These are phyloP conservation scores for Neopestalotiopsis sp. DNA, from an alignment of 2,329 filamentous ascomycete genomes.

Conservation along the genomic window DNA sequence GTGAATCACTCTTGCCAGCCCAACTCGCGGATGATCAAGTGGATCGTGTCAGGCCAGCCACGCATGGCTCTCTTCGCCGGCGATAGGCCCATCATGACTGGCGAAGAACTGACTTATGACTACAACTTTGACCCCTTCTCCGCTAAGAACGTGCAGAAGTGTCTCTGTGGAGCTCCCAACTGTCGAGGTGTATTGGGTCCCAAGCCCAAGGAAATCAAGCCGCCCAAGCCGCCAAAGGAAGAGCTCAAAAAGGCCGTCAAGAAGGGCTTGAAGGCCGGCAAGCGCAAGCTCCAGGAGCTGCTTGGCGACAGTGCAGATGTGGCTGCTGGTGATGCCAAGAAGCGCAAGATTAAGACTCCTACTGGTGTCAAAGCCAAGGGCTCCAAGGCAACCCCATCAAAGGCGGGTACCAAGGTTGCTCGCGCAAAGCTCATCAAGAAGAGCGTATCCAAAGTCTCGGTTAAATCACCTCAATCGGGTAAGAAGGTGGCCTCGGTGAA, in stretches of 20 bases:
- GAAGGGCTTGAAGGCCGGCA: constrained; percentile 51
- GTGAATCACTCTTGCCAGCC: constrained; percentile 98
- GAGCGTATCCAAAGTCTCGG: constrained; percentile 44
- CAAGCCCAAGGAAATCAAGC: constrained; percentile 62
- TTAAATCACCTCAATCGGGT: constrained; percentile 27
- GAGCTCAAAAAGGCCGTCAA: constrained; percentile 40
- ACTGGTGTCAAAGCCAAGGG: constrained; percentile 38
- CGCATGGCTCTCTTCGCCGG: constrained; percentile 97
- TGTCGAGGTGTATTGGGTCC: constrained; percentile 70
- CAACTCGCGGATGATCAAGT: constrained; percentile 98
- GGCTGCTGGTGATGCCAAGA: constrained; percentile 42
- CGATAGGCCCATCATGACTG: constrained; percentile 86
- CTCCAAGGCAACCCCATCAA: constrained; percentile 35
- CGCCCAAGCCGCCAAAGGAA: constrained; percentile 50
- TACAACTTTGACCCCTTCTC: constrained; percentile 76
- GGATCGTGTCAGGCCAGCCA: constrained; percentile 91
- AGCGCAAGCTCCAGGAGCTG: constrained; percentile 63
- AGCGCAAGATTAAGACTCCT: constrained; percentile 52
- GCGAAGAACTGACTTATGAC: constrained; percentile 96
- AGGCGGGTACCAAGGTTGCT: constrained; percentile 37
- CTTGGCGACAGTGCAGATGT: constrained; percentile 46
- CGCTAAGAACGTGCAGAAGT: constrained; percentile 71
- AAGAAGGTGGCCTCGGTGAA: constrained; percentile 31
- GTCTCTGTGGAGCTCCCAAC: constrained; percentile 67
- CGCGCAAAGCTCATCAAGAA: constrained; percentile 44